Conservation (phyloP, 768 basidiomycete species). For the Hydnum rufescens region DNA sequence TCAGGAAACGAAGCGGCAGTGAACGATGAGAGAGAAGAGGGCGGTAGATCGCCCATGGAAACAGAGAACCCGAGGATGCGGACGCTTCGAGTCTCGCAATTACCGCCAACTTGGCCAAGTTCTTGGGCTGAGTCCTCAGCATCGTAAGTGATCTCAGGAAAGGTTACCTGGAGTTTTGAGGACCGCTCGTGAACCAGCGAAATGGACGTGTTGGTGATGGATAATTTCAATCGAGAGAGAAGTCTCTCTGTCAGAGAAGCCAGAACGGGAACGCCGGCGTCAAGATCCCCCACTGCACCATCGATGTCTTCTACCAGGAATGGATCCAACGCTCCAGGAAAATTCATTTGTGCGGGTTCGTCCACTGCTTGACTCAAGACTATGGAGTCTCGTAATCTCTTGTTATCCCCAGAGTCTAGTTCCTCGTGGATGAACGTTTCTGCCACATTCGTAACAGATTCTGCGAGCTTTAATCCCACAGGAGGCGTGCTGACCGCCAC, state of each 20-base stretch:
- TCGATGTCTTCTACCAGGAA: conserved; percentile 32
- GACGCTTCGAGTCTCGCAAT: conserved; percentile 25
- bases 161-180: conserved; percentile 37
- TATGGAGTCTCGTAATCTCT: conserved; percentile 50
- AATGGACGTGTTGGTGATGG: conserved; percentile 44
- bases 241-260: conserved; percentile 61
- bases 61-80: conserved; percentile 37
- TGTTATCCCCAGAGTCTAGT: conserved; percentile 50
- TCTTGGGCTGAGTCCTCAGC: too few relatives aligned
- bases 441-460: conserved; percentile 68
- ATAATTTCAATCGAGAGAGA: conserved; percentile 60
- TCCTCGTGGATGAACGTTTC: conserved; percentile 77
- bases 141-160: conserved; percentile 39
- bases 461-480: conserved; percentile 30
- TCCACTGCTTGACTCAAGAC: conserved; percentile 16
- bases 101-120: conserved; percentile 5
- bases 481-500: conserved; percentile 10
- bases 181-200: conserved; percentile 46
- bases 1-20: conserved; percentile 1
- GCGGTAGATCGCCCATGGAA: conserved; percentile 28
- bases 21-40: conserved; percentile 9
- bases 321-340: conserved; percentile 43
- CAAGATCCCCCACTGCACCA: conserved; percentile 8
- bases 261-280: conserved; percentile 61
- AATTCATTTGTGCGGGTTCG: background rate